Percentiles rank a stretch among this genome's conserved stretches.
Conservation (phyloP, 192 early-diverging fungal species). For the Phlyctochytrium bullatum region DNA sequence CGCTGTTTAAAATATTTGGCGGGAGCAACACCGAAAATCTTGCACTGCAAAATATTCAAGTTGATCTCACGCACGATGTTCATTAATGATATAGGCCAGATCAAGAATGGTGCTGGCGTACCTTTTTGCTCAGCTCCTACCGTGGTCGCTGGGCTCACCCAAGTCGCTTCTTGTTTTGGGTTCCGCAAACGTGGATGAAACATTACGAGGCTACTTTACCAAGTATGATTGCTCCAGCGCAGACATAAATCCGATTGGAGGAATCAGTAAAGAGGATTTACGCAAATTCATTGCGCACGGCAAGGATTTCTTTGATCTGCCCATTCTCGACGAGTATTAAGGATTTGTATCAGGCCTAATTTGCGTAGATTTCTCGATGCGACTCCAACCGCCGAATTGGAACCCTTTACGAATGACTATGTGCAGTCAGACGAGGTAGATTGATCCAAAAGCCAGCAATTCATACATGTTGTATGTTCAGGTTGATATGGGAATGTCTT, state of each 20-base stretch:
- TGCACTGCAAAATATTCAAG: slow-evolving; percentile 95
- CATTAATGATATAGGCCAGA: slow-evolving; percentile 58
- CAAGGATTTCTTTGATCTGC: slow-evolving; percentile 57
- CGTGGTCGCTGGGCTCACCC: slow-evolving; percentile 72
- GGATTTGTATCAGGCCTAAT: background rate
- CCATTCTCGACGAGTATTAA: slow-evolving; percentile 57
- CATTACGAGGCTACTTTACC: slow-evolving; percentile 93
- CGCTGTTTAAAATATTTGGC: slow-evolving; percentile 79
- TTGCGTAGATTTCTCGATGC: slow-evolving; percentile 67
- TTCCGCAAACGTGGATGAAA: slow-evolving; percentile 97
- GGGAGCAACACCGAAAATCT: slow-evolving; percentile 85
- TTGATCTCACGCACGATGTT: slow-evolving; percentile 8
- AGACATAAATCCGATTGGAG: slow-evolving; percentile 96
- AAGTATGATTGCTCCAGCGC: slow-evolving; percentile 99
- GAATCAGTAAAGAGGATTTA: slow-evolving; percentile 86
- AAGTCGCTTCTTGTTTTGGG: slow-evolving; percentile 87
- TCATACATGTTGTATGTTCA: too few species aligned
- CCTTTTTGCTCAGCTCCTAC: slow-evolving; percentile 91
- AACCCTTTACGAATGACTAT: slow-evolving; percentile 81
- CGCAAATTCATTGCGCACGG: slow-evolving; percentile 77
- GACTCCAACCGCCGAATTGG: slow-evolving; percentile 92
- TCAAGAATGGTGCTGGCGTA: slow-evolving; percentile 95
- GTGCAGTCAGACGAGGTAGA: slow-evolving; percentile 84
- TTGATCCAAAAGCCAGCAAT: background rate
- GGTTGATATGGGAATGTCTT: slow-evolving; percentile 98